These are phyloP conservation scores for Prunus yedoensis DNA, from an alignment of 331 rosid genomes.

Conservation along the genomic window DNA sequence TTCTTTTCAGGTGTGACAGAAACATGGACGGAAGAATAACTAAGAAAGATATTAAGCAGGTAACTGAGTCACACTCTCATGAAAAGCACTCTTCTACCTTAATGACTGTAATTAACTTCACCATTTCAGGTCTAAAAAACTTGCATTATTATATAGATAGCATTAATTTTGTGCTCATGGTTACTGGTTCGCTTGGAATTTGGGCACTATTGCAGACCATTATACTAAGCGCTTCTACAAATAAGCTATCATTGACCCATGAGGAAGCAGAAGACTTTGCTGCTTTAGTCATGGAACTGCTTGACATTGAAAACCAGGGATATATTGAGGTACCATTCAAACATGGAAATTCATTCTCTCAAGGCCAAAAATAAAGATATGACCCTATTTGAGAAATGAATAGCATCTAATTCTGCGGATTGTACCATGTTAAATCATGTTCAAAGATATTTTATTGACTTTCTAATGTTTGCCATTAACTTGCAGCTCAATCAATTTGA, in stretches of 20 bases:
- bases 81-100: neutral
- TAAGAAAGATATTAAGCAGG: slow-evolving; percentile 66
- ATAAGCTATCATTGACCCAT: slow-evolving; percentile 62
- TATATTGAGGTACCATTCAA: slow-evolving; percentile 57
- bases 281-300: slow-evolving; percentile 58
- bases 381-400: neutral
- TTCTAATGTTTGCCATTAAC: neutral
- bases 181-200: slow-evolving; percentile 4
- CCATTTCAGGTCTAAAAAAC: too few species aligned
- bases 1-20: slow-evolving; percentile 59
- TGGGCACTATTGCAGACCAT: slow-evolving; percentile 47
- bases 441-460: neutral
- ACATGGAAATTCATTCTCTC: neutral
- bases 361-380: neutral
- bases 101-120: too few species aligned
- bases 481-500: slow-evolving; percentile 60
- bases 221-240: slow-evolving; percentile 57
- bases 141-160: neutral
- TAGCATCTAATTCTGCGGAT: neutral
- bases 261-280: slow-evolving; percentile 82
- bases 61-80: slow-evolving; percentile 12
- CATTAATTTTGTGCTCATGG: slow-evolving; percentile 10
- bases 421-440: neutral
- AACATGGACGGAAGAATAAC: slow-evolving; percentile 75
- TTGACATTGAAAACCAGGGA: slow-evolving; percentile 63